phyloP scores from a whole-genome alignment of 352 stramenopile genomes.

The Pythium volutum region DNA sequence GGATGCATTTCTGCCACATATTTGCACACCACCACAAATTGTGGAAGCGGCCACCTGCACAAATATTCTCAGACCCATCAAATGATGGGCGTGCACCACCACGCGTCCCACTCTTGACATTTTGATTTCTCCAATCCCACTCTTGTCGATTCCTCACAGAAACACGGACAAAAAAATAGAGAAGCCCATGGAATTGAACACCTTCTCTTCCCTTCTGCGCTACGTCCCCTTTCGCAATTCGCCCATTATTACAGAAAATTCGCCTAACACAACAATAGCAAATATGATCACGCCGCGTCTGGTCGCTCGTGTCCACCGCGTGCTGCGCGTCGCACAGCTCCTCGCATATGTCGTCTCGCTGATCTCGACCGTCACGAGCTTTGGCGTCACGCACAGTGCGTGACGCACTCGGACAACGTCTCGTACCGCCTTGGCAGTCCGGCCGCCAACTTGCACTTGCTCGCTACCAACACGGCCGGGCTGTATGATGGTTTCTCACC shows the following conservation, averaged over 20 bases:
- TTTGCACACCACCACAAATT: too few species aligned
- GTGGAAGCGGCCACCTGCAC: too few species aligned
- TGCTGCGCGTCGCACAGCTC: constrained; percentile 11
- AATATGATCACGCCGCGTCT: background rate
- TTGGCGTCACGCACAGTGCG: constrained; percentile 5
- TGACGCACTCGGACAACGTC: constrained; percentile 6
- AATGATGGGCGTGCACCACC: background rate
- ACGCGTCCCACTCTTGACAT: background rate
- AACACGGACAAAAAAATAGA: too few species aligned
- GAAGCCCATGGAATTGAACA: background rate
- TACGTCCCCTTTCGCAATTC: background rate
- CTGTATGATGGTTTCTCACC: background rate
- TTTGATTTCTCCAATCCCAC: background rate
- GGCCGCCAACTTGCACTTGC: constrained; percentile 2
- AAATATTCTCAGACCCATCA: background rate
- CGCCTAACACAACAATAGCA: background rate
- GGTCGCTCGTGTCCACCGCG: background rate
- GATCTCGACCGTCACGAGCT: background rate
- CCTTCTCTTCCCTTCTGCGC: background rate
- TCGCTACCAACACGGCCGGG: background rate
- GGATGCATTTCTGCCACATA: too few species aligned
- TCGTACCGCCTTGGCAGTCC: constrained; percentile 9
- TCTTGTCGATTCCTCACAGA: background rate
- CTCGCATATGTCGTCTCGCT: constrained; percentile 7
- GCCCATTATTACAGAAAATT: too few species aligned